Percentiles rank a stretch among this genome's conserved stretches.
Evolutionary conservation across 768 basidiomycete genomes (phyloP).

Genomic region (Tricholoma hemisulphureum): DNA sequence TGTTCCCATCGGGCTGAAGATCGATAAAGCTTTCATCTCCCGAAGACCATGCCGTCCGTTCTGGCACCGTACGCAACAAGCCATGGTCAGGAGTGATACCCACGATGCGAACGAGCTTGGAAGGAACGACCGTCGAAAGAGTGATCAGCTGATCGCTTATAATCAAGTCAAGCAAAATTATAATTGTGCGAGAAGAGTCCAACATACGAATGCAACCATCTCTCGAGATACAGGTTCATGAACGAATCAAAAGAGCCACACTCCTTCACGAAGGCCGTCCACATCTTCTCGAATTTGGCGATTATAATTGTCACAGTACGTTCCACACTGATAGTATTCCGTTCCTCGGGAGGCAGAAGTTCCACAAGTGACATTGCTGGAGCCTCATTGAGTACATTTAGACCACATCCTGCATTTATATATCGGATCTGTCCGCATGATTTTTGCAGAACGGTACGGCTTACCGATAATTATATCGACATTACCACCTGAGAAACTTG

Average conservation of each 20-base stretch:
- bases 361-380: conserved; percentile 84
- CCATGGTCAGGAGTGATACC: conserved; percentile 90
- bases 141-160: conserved; percentile 81
- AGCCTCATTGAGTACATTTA: conserved; percentile 80
- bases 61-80: conserved; percentile 76
- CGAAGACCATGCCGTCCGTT: conserved; percentile 36
- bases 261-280: conserved; percentile 65
- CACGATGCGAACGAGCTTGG: conserved; percentile 66
- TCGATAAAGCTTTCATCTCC: conserved; percentile 64
- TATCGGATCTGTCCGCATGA: conserved; percentile 2
- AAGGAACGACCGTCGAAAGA: conserved; percentile 73
- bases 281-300: conserved; percentile 74
- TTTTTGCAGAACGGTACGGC: conserved; percentile 16
- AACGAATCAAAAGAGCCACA: conserved; percentile 79
- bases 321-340: conserved; percentile 60
- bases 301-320: conserved; percentile 72
- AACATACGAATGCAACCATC: conserved; percentile 93
- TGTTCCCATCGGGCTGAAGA: conserved; percentile 95
- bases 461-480: conserved; percentile 81
- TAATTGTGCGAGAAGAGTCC: neutral
- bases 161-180: neutral
- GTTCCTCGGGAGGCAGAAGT: conserved; percentile 42
- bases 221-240: conserved; percentile 69
- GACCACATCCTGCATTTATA: conserved; percentile 67
- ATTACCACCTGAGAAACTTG: conserved; percentile 69